Percentiles rank a stretch among this genome's conserved stretches.
Evolutionary conservation across 345 rosid species (phyloP).

Genomic region (Salix koriyanagi): DNA sequence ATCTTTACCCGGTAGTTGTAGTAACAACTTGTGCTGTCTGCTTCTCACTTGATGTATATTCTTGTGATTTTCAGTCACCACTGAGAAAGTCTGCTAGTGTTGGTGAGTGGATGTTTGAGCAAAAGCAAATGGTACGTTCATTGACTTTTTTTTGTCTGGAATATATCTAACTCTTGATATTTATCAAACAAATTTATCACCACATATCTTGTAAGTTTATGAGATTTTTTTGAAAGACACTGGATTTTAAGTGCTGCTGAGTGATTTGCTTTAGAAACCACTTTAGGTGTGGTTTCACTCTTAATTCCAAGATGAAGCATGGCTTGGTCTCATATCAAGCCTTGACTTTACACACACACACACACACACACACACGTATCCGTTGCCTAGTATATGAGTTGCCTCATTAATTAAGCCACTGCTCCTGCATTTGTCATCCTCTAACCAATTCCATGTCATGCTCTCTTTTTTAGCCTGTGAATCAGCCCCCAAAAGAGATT

Average conservation of each 20-base stretch:
- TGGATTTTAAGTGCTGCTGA: background rate
- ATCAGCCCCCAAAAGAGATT: constrained; percentile 52
- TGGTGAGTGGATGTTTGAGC: constrained; percentile 78
- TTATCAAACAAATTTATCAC: background rate
- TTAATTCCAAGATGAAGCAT: background rate
- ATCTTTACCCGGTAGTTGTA: constrained; percentile 21
- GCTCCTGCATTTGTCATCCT: background rate
- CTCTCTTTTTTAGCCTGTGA: constrained; percentile 47
- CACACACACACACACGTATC: background rate
- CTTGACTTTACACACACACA: background rate
- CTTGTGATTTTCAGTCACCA: constrained; percentile 60
- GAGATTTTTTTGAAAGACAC: background rate
- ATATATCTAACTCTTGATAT: constrained; percentile 1
- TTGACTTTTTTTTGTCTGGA: constrained; percentile 1
- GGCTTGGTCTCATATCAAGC: background rate
- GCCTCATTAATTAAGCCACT: background rate
- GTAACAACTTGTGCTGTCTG: constrained; percentile 2
- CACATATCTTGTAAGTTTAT: background rate
- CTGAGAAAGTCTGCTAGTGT: constrained; percentile 94
- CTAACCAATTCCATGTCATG: background rate
- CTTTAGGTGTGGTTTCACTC: background rate
- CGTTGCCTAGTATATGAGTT: background rate
- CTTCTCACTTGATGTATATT: constrained; percentile 22
- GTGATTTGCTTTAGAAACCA: background rate
- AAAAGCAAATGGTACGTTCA: constrained; percentile 57